These are phyloP conservation scores for Diplodia corticola DNA, from an alignment of 2,329 filamentous ascomycete species.

Conservation along the genomic window DNA sequence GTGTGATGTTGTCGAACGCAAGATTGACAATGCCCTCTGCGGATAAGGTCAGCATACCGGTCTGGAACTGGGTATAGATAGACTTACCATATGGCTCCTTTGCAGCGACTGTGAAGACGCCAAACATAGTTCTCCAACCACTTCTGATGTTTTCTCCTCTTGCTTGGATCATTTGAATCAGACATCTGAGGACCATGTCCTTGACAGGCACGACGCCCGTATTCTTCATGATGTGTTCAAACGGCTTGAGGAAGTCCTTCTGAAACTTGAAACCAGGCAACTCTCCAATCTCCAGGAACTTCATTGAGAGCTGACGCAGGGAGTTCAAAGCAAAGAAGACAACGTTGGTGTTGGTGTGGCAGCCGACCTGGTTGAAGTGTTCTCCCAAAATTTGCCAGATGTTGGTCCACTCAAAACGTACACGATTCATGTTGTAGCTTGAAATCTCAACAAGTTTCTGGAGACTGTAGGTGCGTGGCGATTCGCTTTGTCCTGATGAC, in stretches of 20 bases:
- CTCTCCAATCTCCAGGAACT: constrained; percentile 98
- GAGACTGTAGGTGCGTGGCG: constrained; percentile 91
- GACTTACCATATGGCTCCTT: constrained; percentile 73
- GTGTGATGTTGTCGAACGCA: constrained; percentile 93
- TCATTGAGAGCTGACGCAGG: constrained; percentile 92
- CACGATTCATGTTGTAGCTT: constrained; percentile 99
- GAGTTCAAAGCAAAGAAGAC: constrained; percentile 98
- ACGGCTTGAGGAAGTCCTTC: constrained; percentile 97
- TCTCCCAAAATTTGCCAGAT: constrained; percentile 98
- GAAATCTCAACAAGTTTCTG: constrained; percentile 99
- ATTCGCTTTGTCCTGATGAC: constrained; percentile 93
- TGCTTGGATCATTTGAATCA: constrained; percentile 99
- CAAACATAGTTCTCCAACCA: constrained; percentile 99
- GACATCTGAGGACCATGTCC: constrained; percentile 91
- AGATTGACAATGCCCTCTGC: constrained; percentile 91
- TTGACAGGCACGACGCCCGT: constrained; percentile 90
- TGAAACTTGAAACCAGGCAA: constrained; percentile 99
- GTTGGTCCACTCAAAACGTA: constrained; percentile 96
- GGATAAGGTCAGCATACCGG: constrained; percentile 25
- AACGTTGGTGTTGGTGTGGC: constrained; percentile 92
- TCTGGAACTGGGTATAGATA: neutral
- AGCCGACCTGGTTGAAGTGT: constrained; percentile 97
- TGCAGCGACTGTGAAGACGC: constrained; percentile 94
- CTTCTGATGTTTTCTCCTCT: constrained; percentile 95
- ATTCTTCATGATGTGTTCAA: constrained; percentile 95